Base-by-base conservation (phyloP, 305 asterid species). In the Ilex paraguariensis region DNA sequence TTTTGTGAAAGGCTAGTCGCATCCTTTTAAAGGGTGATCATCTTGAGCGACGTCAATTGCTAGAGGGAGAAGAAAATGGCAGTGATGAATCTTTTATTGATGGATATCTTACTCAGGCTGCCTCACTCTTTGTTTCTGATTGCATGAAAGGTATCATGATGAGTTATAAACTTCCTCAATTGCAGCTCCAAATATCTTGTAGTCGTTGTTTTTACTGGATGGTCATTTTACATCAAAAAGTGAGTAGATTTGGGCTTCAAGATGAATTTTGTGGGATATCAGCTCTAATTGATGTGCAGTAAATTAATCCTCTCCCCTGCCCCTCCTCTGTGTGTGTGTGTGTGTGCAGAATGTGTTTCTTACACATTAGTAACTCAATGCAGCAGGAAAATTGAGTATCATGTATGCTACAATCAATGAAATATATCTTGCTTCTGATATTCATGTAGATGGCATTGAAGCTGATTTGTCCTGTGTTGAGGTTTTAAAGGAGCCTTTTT, bases 401-500 rank as follows among this genome's bases (percentile, higher is more conserved):
- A 68, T 64, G 32, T 50, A 45, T 44, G 57, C 49, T 60, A 53
- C 50, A 39, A 56, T 59, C 31, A 16, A 48, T 54, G 51, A 56
- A 15, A 56, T 70, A 57, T 61, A 13, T 69, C 42, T 76, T 62
- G 52, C 64, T 66, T 50, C 57, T 73, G 40, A 63, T 61, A 40
- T 66, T 64, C 69, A 28, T 69, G 75, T 87, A 91, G 98, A 82
- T 79, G 87, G 80, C 51, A 68, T 17, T 68, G 82, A 59, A 78
- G 76, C 78, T 65, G 85, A 88, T 85, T 74, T 88, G 80, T 76
- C 95, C 64, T 14, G 60, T 63, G 72, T 79, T 66, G 89, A 83
- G 68, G 83, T 70, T 63, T 76, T 87, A 82, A 73, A 80, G 77
- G 95, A 79, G 81, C 98, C 98, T 14, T 78, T 75, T 73, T 88